Evolutionary conservation across 1,139 yeast genomes (phyloP), one percentile per base, ranked within the genome.

Genomic region (Magnusiomyces suaveolens): DNA sequence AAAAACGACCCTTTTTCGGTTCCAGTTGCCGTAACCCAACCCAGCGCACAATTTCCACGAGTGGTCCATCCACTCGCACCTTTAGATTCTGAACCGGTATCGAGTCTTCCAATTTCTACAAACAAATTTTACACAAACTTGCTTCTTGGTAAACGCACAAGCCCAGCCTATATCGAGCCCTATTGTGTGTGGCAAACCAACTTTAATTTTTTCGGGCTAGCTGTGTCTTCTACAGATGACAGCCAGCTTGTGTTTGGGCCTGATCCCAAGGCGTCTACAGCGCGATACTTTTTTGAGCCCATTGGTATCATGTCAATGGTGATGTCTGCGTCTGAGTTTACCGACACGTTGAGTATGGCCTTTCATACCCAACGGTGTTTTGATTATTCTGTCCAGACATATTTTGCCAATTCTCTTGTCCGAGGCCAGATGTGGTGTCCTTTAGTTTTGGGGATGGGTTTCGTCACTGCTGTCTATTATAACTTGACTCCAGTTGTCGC

Each of bases 121-220:
- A 89, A 89, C 71, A 87, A 88, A 66, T 89, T 87, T 68, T 88
- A 85, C 66, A 84, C 87, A 10, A 89, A 89, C 69, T 71, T 88
- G 66, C 71, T 87, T 57, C 76, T 89, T 25, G 92, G 76, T 1
- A 43, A 43, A 3, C 4, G 86, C 64, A 77, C 78, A 83, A 80
- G 95, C 1, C 89, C 84, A 63, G 97, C 97, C 32, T 41, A 29
- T 24, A 14, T 36, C 39, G 14, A 26, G 29, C 36, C 38, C 47
- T 33, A 44, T 49, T 24, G 29, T 26, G 18, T 39, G 39, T 26
- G 41, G 29, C n/a, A 16, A 24, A 14, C 47, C 20, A 43, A 24
- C 3, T n/a, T 10, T 14, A 25, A 43, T 23, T 29, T 29, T 29
- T 65, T 82, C 52, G 87, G 87, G 1, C 71, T 88, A 52, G 95